Evolutionary conservation across 2,329 filamentous ascomycete species (phyloP).

Genomic region (Colletotrichum cordylinicola): DNA sequence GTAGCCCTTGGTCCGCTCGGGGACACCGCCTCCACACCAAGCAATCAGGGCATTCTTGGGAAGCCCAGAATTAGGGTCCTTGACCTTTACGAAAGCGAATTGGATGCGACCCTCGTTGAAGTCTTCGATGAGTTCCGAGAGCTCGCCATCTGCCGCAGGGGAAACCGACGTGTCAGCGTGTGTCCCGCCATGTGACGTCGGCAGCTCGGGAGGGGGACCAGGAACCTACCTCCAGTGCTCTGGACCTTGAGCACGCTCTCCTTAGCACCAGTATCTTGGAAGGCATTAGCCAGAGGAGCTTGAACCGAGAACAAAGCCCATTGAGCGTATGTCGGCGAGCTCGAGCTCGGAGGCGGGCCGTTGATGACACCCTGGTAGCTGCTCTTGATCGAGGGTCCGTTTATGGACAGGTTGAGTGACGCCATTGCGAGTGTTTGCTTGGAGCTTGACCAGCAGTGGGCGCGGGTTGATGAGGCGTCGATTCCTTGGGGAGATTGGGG

Average conservation of each 20-base stretch:
- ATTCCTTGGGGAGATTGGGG: not conserved
- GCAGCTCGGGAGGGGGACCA: constrained; percentile 4
- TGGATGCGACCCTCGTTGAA: constrained; percentile 97
- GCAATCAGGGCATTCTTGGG: constrained; percentile 94
- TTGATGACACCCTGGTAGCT: constrained; percentile 71
- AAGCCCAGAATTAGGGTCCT: constrained; percentile 87
- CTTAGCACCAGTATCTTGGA: constrained; percentile 84
- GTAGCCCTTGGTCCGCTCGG: constrained; percentile 98
- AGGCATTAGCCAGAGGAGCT: constrained; percentile 89
- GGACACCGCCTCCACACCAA: constrained; percentile 97
- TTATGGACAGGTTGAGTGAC: constrained; percentile 79
- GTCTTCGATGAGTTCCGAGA: constrained; percentile 89
- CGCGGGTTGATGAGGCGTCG: constrained; percentile 3
- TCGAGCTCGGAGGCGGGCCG: constrained; percentile 53
- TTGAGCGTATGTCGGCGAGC: constrained; percentile 83
- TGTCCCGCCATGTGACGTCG: constrained; percentile 11
- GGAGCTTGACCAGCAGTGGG: constrained; percentile 25
- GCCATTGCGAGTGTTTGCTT: constrained; percentile 62
- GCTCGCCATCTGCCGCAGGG: constrained; percentile 75
- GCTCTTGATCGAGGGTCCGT: constrained; percentile 84
- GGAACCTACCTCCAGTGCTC: constrained; percentile 75
- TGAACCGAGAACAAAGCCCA: constrained; percentile 96
- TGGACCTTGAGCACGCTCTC: constrained; percentile 97
- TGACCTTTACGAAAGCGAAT: constrained; percentile 96
- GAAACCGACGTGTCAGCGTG: constrained; percentile 19